Conservation (phyloP, 306 rosid species). For the Quercus agrifolia region DNA sequence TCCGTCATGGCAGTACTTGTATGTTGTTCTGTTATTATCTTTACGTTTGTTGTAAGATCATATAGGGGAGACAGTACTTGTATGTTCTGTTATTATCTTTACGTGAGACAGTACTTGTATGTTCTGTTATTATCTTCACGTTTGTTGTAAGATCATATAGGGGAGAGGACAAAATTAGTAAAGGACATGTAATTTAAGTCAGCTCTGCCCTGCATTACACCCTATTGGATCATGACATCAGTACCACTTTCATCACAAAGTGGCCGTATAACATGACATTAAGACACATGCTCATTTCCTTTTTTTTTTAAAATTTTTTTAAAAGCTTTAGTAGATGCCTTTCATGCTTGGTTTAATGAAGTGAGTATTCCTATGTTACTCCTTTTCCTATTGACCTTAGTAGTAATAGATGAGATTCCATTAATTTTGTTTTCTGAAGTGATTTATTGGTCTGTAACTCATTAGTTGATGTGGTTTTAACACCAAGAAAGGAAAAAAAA, state of each 20-base stretch:
- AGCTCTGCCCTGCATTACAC: background rate
- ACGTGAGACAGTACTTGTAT: background rate
- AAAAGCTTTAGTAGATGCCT: background rate
- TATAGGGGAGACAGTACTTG: background rate
- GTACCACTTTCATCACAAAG: background rate
- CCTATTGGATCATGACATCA: background rate
- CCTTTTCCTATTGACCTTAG: background rate
- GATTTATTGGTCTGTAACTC: background rate
- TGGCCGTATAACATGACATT: no score
- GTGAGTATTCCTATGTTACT: background rate
- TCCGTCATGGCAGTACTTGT: background rate
- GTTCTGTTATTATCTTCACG: background rate
- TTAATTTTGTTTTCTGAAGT: background rate
- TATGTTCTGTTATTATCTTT: background rate
- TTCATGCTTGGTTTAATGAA: background rate
- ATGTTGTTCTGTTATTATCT: background rate
- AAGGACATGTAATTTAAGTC: background rate
- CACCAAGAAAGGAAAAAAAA: background rate
- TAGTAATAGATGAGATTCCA: background rate
- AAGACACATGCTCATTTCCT: no score
- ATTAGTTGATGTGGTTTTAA: background rate
- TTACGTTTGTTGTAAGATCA: background rate
- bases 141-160: background rate
- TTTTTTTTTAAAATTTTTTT: no score
- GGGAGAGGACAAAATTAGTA: background rate